A percentile compares a stretch with the other conserved stretches of the same genome.
phyloP scores from a whole-genome alignment of 768 basidiomycete species.

The Termitomyces sp. region DNA sequence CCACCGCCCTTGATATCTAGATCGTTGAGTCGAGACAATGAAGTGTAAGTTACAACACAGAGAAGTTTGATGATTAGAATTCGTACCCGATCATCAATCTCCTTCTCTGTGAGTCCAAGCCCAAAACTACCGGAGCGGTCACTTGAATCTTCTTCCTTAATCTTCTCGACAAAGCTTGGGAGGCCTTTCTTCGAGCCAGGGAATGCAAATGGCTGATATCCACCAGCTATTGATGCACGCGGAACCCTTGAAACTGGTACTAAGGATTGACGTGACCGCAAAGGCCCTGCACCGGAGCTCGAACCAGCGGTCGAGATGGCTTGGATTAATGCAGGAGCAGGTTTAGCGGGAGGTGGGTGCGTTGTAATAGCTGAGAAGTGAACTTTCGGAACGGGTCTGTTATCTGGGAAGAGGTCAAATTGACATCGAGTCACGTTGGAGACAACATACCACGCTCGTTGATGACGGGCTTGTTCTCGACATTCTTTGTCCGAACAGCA shows the following conservation, averaged over 20 bases:
- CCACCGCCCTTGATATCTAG: conserved; percentile 66
- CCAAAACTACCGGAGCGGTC: conserved; percentile 30
- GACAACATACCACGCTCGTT: conserved; percentile 62
- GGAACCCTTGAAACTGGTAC: conserved; percentile 31
- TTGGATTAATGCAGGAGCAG: conserved; percentile 42
- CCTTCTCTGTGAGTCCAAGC: conserved; percentile 54
- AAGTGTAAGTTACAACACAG: neutral
- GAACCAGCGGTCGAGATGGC: conserved; percentile 29
- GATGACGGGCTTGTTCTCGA: conserved; percentile 77
- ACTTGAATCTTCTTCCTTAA: conserved; percentile 17
- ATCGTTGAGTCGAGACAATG: conserved; percentile 17
- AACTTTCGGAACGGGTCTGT: conserved; percentile 49
- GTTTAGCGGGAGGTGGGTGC: conserved; percentile 38
- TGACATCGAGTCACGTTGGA: neutral
- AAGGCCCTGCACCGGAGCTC: conserved; percentile 17
- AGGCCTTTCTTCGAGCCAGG: conserved; percentile 15
- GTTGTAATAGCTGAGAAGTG: conserved; percentile 59
- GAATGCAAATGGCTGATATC: conserved; percentile 34
- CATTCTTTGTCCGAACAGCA: conserved; percentile 77
- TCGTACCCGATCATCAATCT: conserved; percentile 70
- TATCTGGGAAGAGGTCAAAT: conserved; percentile 34
- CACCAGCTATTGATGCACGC: conserved; percentile 27
- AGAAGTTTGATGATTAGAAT: neutral
- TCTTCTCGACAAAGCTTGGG: conserved; percentile 18
- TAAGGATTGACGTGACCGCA: conserved; percentile 28